A percentile compares a stretch with the other conserved stretches of the same genome.
Conservation (phyloP, 352 stramenopile species). For the Phytophthora idaei region DNA sequence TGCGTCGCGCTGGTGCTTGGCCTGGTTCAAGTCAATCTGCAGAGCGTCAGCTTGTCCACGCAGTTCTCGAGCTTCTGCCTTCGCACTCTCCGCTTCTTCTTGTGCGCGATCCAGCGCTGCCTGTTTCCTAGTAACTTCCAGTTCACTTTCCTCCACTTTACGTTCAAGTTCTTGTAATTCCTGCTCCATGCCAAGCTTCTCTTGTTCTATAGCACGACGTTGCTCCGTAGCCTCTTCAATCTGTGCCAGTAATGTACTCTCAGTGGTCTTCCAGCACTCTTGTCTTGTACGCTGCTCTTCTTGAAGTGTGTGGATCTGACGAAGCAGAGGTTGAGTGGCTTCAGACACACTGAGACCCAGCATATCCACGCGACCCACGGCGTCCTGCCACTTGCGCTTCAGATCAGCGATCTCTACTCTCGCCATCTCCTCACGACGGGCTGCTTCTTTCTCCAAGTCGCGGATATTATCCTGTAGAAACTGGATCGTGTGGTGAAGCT, state of each 20-base stretch:
- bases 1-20: conserved; percentile 43
- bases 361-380: conserved; percentile 66
- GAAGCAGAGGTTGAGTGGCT: conserved; percentile 75
- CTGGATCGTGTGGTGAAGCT: conserved; percentile 65
- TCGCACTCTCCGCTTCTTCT: conserved; percentile 35
- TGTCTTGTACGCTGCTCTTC: conserved; percentile 68
- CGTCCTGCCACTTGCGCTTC: conserved; percentile 85
- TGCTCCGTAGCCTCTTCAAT: conserved; percentile 48
- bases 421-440: conserved; percentile 65
- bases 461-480: conserved; percentile 65
- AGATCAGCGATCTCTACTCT: conserved; percentile 58
- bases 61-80: conserved; percentile 47
- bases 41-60: conserved; percentile 46
- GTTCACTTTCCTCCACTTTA: conserved; percentile 42
- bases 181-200: conserved; percentile 50
- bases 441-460: conserved; percentile 59
- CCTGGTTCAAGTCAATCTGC: conserved; percentile 58
- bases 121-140: conserved; percentile 35
- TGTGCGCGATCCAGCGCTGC: conserved; percentile 41
- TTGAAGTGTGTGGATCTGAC: conserved; percentile 72
- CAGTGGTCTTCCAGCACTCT: conserved; percentile 60
- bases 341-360: conserved; percentile 73
- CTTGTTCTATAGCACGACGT: conserved; percentile 39
- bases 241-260: conserved; percentile 47
- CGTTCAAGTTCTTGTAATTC: conserved; percentile 41